Conservation (phyloP, 2,329 filamentous ascomycete genomes). For the Akanthomyces muscarius region DNA sequence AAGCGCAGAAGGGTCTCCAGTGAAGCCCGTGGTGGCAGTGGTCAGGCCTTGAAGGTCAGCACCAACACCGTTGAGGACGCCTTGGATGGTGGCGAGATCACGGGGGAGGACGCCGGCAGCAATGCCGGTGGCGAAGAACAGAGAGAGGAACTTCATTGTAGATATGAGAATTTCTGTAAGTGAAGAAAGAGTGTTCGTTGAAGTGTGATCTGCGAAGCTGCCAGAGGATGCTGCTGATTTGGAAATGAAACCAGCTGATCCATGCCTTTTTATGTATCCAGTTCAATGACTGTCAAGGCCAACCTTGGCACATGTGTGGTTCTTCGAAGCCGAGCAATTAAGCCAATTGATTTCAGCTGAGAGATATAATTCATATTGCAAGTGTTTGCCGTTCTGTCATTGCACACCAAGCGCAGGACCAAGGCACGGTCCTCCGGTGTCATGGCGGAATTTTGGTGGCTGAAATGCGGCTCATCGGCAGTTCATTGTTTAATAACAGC, state of each 20-base stretch:
- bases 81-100: constrained; percentile 18
- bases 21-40: constrained; percentile 25
- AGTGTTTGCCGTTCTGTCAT: background rate
- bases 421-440: background rate
- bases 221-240: background rate
- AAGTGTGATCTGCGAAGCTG: background rate
- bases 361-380: background rate
- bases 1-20: constrained; percentile 22
- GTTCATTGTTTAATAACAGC: background rate
- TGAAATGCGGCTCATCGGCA: background rate
- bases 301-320: background rate
- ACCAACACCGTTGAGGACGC: constrained; percentile 17
- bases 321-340: background rate
- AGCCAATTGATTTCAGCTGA: background rate
- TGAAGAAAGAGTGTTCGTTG: background rate
- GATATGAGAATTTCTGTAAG: background rate
- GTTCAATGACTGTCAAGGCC: background rate
- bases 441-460: background rate
- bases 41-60: constrained; percentile 21
- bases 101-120: constrained; percentile 17
- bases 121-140: background rate
- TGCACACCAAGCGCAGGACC: background rate
- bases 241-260: background rate
- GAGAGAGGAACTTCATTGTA: constrained; percentile 11
- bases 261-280: background rate